Evolutionary conservation across 2,329 filamentous ascomycete genomes (phyloP).

Genomic region (Ceratocystis destructans): DNA sequence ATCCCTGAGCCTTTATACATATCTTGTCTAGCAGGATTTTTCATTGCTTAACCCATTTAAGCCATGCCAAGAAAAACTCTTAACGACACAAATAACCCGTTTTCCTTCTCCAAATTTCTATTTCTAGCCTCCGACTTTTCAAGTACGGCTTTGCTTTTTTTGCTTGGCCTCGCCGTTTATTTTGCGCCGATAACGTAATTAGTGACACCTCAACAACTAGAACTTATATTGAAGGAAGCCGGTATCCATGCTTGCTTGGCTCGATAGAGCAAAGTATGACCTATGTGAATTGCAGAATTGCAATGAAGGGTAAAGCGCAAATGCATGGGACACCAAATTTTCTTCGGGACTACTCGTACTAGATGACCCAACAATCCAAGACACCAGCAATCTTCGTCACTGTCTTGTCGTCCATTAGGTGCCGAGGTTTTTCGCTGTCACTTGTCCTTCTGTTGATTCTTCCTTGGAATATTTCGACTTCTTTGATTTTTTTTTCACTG

Average conservation of each 20-base stretch:
- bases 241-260: slow-evolving; percentile 8
- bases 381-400: not conserved
- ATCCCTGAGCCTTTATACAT: not conserved
- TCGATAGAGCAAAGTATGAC: slow-evolving; percentile 11
- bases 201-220: slow-evolving; percentile 7
- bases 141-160: not conserved
- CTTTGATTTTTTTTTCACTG: not conserved
- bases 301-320: slow-evolving; percentile 17
- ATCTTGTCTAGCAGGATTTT: not conserved
- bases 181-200: slow-evolving; percentile 9
- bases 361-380: not conserved
- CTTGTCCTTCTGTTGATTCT: slow-evolving; percentile 7
- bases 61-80: not conserved
- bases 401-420: not conserved
- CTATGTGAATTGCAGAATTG: not conserved
- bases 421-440: not conserved
- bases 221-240: slow-evolving; percentile 10
- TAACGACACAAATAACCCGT: not conserved
- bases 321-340: slow-evolving; percentile 14
- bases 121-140: not conserved
- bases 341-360: not conserved
- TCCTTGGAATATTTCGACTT: not conserved
- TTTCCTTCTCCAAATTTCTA: slow-evolving; percentile 6
- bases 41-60: not conserved
- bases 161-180: not conserved